Evolutionary conservation across 805 yeast species (phyloP).

Genomic region (Danielozyma ontarioensis): DNA sequence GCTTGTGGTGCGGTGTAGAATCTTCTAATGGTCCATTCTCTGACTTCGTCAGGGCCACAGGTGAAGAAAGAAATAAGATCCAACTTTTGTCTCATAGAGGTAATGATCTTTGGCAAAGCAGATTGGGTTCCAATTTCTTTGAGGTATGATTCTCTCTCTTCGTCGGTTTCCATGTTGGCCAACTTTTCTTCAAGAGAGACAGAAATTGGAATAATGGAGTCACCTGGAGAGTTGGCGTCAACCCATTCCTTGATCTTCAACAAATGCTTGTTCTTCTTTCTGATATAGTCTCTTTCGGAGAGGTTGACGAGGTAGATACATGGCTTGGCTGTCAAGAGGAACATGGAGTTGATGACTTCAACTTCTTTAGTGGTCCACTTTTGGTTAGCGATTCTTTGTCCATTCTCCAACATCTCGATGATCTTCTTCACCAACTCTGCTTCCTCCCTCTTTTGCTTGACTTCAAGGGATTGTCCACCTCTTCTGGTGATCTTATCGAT

Average conservation of each 20-base stretch:
- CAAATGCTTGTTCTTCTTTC: constrained; percentile 47
- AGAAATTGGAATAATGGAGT: constrained; percentile 30
- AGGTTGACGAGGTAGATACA: constrained; percentile 72
- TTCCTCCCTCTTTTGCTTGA: constrained; percentile 14
- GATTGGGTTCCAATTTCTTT: constrained; percentile 41
- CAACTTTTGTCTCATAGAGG: constrained; percentile 60
- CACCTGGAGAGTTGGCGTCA: constrained; percentile 56
- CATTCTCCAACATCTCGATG: constrained; percentile 22
- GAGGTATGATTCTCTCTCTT: constrained; percentile 49
- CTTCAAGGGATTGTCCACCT: constrained; percentile 7
- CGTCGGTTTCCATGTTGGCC: constrained; percentile 68
- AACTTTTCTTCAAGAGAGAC: constrained; percentile 73
- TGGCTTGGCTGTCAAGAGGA: constrained; percentile 85
- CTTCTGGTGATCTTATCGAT: constrained; percentile 22
- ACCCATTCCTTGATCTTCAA: constrained; percentile 61
- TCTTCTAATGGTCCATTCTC: constrained; percentile 82
- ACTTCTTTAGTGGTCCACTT: constrained; percentile 61
- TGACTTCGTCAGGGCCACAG: constrained; percentile 77
- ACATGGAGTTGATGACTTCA: constrained; percentile 62
- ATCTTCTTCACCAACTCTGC: constrained; percentile 13
- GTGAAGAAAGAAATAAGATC: constrained; percentile 81
- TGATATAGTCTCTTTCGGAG: constrained; percentile 60
- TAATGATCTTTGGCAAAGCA: constrained; percentile 59
- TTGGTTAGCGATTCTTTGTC: constrained; percentile 41
- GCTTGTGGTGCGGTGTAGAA: constrained; percentile 83